Evolutionary conservation across 768 basidiomycete genomes (phyloP), one percentile per base, ranked within the genome.

Genomic region (Agaricus subrufescens): DNA sequence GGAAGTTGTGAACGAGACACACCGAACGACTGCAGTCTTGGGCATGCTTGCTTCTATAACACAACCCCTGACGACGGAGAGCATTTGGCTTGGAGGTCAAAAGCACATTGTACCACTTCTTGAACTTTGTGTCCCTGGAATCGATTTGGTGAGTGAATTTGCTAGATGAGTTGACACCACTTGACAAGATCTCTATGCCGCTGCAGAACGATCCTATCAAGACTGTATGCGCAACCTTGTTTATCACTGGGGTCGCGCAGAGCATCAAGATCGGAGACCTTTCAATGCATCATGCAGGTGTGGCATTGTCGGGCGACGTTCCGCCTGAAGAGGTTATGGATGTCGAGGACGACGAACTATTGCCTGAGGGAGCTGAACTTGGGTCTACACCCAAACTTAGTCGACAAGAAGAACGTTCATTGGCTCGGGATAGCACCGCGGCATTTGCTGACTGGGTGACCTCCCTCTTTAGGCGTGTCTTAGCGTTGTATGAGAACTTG

Each of bases 1-100:
- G n/a, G 94, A 97, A 66, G 86, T 87, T 10, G 82, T 98, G 15
- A 94, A 95, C 60, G 95, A 98, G 76, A 98, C 96, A 0, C 93
- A 97, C 67, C 77, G 95, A 40, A 97, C 95, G 3, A 94, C 93
- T 2, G 91, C 95, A 1, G 91, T 93, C 9, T 76, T 98, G 45
- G 91, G 87, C 50, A 89, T 90, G 67, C 79, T 98, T 29, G 82
- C 89, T 19, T 86, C 84, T 2, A 83, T 94, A 27, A 75, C 91
- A 15, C 78, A 86, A 3, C 86, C 92, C 9, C 70, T 98, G 15
- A 82, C 90, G 2, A 85, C 84, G 3, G 89, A 94, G 65, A 81
- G 74, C 26, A 65, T 89, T 29, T 97, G 92, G 87, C 75, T 89
- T 4, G 84, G 85, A 7, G 95, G 96, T 0, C 93, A 93, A 67